These are phyloP conservation scores for Zelopaecilomyces penicillatus DNA, from an alignment of 2,329 filamentous ascomycete species.

Conservation along the genomic window DNA sequence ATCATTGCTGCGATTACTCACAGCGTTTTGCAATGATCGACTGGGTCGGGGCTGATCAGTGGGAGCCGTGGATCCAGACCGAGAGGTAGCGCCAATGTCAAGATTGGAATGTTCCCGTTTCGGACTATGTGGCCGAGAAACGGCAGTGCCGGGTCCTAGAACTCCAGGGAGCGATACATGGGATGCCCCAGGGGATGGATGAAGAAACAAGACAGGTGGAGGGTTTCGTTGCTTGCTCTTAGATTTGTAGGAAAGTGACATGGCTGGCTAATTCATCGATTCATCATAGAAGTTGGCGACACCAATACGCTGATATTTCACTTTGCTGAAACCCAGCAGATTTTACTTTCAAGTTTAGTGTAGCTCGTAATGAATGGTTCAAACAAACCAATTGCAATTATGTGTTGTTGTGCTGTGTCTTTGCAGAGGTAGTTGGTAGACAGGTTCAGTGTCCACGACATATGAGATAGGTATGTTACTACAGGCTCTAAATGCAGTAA, in stretches of 20 bases:
- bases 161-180: conserved; percentile 52
- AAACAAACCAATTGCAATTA: too few relatives aligned
- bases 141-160: conserved; percentile 27
- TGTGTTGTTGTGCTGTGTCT: too few relatives aligned
- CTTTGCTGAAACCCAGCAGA: too few relatives aligned
- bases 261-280: neutral
- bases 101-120: conserved; percentile 21
- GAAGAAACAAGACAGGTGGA: conserved; percentile 72
- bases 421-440: too few relatives aligned
- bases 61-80: conserved; percentile 22
- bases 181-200: conserved; percentile 70
- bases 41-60: conserved; percentile 19
- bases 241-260: conserved; percentile 27
- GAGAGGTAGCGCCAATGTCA: conserved; percentile 31
- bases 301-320: too few relatives aligned
- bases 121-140: conserved; percentile 22
- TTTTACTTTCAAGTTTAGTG: too few relatives aligned
- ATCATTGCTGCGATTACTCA: conserved; percentile 52
- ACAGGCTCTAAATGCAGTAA: too few relatives aligned
- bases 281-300: too few relatives aligned
- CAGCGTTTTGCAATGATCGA: conserved; percentile 32
- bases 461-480: too few relatives aligned
- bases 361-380: too few relatives aligned
- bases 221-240: conserved; percentile 43
- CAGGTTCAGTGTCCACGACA: too few relatives aligned